Conservation (phyloP, 805 yeast genomes). For the Starmerella geochares region DNA sequence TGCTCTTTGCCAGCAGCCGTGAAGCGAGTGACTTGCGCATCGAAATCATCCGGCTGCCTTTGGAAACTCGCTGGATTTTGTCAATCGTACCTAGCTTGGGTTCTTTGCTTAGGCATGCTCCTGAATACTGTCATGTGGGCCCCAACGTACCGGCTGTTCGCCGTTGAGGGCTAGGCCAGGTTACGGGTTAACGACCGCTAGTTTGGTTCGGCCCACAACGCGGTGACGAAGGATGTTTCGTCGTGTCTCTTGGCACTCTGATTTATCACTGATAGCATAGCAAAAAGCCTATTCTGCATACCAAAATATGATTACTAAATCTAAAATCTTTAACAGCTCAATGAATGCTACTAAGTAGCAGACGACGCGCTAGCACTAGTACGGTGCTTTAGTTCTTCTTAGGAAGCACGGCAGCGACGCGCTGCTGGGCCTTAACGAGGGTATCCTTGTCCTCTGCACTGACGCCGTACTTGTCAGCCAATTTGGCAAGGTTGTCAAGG, state of each 20-base stretch:
- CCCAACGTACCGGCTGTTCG: neutral
- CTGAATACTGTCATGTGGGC: neutral
- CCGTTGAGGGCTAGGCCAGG: neutral
- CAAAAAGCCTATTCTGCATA: too few species aligned
- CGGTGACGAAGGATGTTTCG: too few species aligned
- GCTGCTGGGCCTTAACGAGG: slow-evolving; percentile 3
- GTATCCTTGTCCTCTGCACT: neutral
- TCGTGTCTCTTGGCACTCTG: too few species aligned
- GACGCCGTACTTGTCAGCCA: slow-evolving; percentile 22
- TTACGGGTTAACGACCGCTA: too few species aligned
- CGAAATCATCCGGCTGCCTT: slow-evolving; percentile 1
- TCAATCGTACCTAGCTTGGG: neutral
- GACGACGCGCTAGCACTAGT: neutral
- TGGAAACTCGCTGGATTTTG: neutral
- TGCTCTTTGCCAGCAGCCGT: neutral
- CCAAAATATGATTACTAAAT: neutral
- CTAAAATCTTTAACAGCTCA: neutral
- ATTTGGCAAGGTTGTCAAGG: slow-evolving; percentile 20
- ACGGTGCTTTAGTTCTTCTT: slow-evolving; percentile 8
- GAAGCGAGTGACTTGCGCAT: neutral
- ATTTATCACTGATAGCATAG: too few species aligned
- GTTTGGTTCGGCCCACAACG: too few species aligned
- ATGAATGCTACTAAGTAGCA: slow-evolving; percentile 7
- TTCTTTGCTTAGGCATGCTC: slow-evolving; percentile 3
- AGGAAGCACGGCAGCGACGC: neutral